These are phyloP conservation scores for Malus hybrid DNA, from an alignment of 331 rosid species.

Conservation along the genomic window DNA sequence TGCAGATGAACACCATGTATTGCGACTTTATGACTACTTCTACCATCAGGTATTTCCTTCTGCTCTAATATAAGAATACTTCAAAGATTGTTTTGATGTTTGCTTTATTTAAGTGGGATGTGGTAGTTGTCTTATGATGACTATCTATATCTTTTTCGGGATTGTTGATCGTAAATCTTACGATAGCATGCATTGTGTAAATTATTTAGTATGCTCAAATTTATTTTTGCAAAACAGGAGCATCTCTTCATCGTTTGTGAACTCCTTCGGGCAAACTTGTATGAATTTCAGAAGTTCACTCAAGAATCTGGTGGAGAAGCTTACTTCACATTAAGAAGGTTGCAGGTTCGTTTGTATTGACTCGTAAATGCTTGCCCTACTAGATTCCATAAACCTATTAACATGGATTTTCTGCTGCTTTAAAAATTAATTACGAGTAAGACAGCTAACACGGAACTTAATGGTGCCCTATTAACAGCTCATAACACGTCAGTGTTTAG, in stretches of 20 bases:
- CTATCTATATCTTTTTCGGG: background rate
- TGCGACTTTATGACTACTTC: constrained; percentile 95
- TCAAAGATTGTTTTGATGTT: background rate
- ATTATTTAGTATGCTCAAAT: background rate
- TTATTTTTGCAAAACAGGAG: constrained; percentile 47
- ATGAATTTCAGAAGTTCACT: constrained; percentile 90
- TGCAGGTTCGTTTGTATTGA: constrained; percentile 64
- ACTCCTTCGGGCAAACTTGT: constrained; percentile 87
- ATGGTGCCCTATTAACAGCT: constrained; percentile 37
- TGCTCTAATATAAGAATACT: background rate
- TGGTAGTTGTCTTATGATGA: background rate
- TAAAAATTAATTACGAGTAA: background rate
- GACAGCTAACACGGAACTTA: constrained; percentile 11
- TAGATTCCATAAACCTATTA: background rate
- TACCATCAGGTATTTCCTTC: constrained; percentile 64
- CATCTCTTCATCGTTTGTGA: constrained; percentile 95
- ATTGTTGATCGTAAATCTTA: background rate
- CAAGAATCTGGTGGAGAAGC: constrained; percentile 88
- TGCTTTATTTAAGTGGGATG: background rate
- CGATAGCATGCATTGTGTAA: background rate
- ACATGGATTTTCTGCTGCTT: constrained; percentile 1
- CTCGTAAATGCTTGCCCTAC: constrained; percentile 2
- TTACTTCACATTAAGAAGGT: constrained; percentile 69
- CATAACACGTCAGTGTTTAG: constrained; percentile 84
- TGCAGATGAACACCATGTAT: constrained; percentile 58